A percentile compares a stretch with the other conserved stretches of the same genome.
These are phyloP conservation scores for Linnemannia zychae DNA, from an alignment of 192 early-diverging fungal genomes.

Conservation along the genomic window DNA sequence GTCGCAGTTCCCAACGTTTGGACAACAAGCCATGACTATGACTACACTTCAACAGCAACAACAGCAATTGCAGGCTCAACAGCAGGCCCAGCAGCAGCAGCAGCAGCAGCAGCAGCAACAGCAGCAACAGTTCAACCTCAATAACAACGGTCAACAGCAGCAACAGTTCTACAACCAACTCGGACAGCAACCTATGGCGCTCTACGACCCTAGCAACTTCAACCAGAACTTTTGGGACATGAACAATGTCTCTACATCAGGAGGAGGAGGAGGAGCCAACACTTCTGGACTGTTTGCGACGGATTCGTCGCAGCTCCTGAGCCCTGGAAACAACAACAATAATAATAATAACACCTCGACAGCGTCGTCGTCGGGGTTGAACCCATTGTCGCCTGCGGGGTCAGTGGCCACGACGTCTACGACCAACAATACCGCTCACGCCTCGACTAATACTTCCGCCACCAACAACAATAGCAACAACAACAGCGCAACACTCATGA, in stretches of 20 bases:
- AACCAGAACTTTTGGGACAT: slow-evolving; percentile 47
- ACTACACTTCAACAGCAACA: slow-evolving; percentile 29
- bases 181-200: slow-evolving; percentile 37
- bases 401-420: not conserved
- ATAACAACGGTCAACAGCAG: slow-evolving; percentile 23
- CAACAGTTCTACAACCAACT: slow-evolving; percentile 48
- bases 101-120: slow-evolving; percentile 19
- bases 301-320: slow-evolving; percentile 27
- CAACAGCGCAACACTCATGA: not conserved
- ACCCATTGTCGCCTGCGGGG: slow-evolving; percentile 1
- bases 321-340: slow-evolving; percentile 4
- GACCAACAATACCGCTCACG: slow-evolving; percentile 6
- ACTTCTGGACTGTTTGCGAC: slow-evolving; percentile 23
- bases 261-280: slow-evolving; percentile 1
- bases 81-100: slow-evolving; percentile 20
- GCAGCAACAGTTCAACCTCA: slow-evolving; percentile 11
- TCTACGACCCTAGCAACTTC: slow-evolving; percentile 34
- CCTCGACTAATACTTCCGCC: not conserved
- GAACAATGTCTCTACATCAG: slow-evolving; percentile 4
- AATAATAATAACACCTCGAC: not conserved
- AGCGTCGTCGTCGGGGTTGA: not conserved
- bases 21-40: slow-evolving; percentile 37
- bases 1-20: slow-evolving; percentile 21
- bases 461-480: slow-evolving; percentile 20
- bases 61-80: slow-evolving; percentile 14